These are phyloP conservation scores for Lachnellula hyalina DNA, from an alignment of 2,329 filamentous ascomycete species.

Conservation along the genomic window DNA sequence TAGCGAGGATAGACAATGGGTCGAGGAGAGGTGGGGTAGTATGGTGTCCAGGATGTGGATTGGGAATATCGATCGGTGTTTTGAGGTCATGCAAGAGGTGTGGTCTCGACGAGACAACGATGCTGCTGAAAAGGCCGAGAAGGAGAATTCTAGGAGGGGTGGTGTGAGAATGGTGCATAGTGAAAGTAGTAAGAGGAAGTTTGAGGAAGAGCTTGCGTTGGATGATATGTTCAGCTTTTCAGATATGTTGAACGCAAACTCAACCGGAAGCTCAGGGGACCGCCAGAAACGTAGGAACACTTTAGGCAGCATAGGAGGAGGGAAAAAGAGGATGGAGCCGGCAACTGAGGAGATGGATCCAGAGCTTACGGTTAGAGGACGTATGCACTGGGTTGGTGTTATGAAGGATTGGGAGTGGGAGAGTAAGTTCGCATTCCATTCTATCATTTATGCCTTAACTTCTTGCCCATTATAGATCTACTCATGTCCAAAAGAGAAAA, in stretches of 20 bases:
- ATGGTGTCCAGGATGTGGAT: conserved; percentile 60
- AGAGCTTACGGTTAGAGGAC: conserved; percentile 60
- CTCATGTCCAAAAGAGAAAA: neutral
- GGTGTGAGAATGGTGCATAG: conserved; percentile 21
- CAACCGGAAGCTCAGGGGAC: conserved; percentile 4
- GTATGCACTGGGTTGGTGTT: conserved; percentile 64
- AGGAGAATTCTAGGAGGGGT: conserved; percentile 14
- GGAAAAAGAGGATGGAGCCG: conserved; percentile 23
- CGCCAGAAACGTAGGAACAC: conserved; percentile 22
- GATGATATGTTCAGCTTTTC: conserved; percentile 25
- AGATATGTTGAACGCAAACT: conserved; percentile 25
- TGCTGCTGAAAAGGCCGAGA: conserved; percentile 17
- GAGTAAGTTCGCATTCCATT: conserved; percentile 42
- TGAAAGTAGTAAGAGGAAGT: conserved; percentile 26
- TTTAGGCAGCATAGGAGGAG: neutral
- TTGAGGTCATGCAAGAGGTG: conserved; percentile 60
- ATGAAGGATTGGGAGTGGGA: conserved; percentile 72
- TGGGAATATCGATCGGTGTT: conserved; percentile 61
- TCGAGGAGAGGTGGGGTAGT: conserved; percentile 54
- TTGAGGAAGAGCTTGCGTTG: conserved; percentile 27
- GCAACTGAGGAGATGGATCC: conserved; percentile 43
- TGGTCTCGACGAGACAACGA: conserved; percentile 57
- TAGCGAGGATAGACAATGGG: conserved; percentile 58
- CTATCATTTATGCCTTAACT: conserved; percentile 14
- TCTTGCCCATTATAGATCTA: conserved; percentile 1